Conservation (phyloP, 371 early-diverging fungal genomes). For the Circinella umbellata region DNA sequence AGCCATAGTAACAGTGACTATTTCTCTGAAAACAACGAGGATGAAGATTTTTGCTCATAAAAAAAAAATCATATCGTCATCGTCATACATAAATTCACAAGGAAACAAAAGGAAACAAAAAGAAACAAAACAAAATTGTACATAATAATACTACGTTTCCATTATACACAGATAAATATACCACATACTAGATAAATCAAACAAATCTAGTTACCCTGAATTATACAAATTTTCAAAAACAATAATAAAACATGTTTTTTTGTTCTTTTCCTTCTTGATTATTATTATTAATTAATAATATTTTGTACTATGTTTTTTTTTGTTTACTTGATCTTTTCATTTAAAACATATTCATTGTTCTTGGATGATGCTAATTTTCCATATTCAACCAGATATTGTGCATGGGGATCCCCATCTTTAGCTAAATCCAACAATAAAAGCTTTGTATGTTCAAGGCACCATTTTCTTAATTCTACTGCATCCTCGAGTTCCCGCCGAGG, state of each 20-base stretch:
- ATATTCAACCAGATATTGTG: constrained; percentile 36
- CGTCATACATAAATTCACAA: no score
- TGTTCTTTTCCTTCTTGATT: background rate
- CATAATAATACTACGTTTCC: no score
- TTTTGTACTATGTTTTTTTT: background rate
- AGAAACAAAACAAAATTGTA: no score
- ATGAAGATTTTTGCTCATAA: no score
- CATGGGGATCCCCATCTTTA: constrained; percentile 31
- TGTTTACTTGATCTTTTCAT: constrained; percentile 7
- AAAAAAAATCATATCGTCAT: no score
- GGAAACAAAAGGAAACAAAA: no score
- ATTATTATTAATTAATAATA: background rate
- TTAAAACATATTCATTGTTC: background rate
- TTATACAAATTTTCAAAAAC: no score
- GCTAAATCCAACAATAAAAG: constrained; percentile 27
- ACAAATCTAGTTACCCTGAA: no score
- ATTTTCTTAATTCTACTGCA: constrained; percentile 38
- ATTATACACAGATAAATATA: no score
- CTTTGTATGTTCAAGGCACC: constrained; percentile 38
- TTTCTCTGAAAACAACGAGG: background rate
- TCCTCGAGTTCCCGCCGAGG: constrained; percentile 44
- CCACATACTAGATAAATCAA: no score
- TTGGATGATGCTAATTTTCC: constrained; percentile 21
- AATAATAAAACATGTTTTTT: background rate
- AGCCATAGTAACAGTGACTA: no score